Evolutionary conservation across 2,329 filamentous ascomycete genomes (phyloP).

Genomic region (Hypoxylon sp.): DNA sequence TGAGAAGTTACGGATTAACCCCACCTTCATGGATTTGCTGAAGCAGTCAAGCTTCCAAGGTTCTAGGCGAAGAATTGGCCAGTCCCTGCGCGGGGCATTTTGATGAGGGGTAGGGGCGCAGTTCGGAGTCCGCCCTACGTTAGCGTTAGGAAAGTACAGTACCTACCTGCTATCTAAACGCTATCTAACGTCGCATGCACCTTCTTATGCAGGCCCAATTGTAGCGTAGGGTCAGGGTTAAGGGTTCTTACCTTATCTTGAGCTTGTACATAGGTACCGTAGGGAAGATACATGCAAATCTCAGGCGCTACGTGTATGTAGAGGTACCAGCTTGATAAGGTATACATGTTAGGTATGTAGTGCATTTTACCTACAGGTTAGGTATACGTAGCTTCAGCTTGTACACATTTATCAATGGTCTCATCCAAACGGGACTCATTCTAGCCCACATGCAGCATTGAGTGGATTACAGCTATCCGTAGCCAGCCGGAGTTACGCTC

Average conservation of each 20-base stretch:
- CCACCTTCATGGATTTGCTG: slow-evolving; percentile 30
- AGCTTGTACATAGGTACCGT: not conserved
- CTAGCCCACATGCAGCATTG: slow-evolving; percentile 30
- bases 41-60: slow-evolving; percentile 14
- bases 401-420: slow-evolving; percentile 7
- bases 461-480: slow-evolving; percentile 24
- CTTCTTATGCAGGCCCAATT: not conserved
- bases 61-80: slow-evolving; percentile 19
- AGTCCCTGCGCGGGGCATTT: slow-evolving; percentile 25
- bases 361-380: no score
- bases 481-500: not conserved
- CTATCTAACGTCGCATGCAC: not conserved
- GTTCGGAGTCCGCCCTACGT: not conserved
- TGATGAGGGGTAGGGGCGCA: slow-evolving; percentile 7
- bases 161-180: not conserved
- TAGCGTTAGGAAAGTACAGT: not conserved
- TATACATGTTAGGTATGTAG: not conserved
- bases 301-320: no score
- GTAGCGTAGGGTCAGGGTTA: slow-evolving; percentile 2
- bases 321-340: slow-evolving; percentile 5
- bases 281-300: not conserved
- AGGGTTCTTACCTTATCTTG: slow-evolving; percentile 8
- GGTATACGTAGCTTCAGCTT: no score
- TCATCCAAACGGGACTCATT: slow-evolving; percentile 10
- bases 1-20: slow-evolving; percentile 40